phyloP scores from a whole-genome alignment of 2,329 filamentous ascomycete species.

The Pseudocercospora musae region DNA sequence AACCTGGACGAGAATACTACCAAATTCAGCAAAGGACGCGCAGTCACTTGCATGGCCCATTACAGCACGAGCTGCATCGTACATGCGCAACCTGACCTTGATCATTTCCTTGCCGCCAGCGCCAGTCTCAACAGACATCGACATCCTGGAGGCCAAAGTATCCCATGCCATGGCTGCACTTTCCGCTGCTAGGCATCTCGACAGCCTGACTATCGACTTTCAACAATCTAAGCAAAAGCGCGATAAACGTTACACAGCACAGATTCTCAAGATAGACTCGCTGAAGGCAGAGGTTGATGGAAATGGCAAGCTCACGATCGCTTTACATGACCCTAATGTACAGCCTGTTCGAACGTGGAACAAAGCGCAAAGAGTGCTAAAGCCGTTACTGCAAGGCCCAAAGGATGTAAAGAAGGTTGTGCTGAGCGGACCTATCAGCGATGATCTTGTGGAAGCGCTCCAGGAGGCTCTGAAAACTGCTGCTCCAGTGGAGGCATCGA shows the following conservation, averaged over 20 bases:
- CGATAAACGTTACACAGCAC: neutral
- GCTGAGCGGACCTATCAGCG: conserved; percentile 5
- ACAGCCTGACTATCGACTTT: neutral
- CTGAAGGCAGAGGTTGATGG: neutral
- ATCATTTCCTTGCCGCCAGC: conserved; percentile 3
- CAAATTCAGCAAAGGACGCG: neutral
- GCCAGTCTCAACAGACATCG: neutral
- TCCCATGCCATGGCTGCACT: neutral
- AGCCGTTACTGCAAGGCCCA: neutral
- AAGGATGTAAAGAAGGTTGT: conserved; percentile 5
- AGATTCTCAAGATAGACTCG: neutral
- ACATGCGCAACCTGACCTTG: conserved; percentile 3
- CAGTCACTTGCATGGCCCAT: neutral
- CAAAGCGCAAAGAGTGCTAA: conserved; percentile 4
- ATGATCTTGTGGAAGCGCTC: neutral
- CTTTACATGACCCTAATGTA: neutral
- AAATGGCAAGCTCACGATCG: neutral
- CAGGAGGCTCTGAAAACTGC: neutral
- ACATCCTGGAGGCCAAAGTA: neutral
- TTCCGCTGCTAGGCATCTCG: neutral
- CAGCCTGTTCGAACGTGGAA: neutral
- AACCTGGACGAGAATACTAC: conserved; percentile 5
- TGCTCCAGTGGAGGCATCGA: neutral
- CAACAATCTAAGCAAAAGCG: neutral
- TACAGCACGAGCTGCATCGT: conserved; percentile 3